phyloP scores from a whole-genome alignment of 1,139 yeast genomes.

The Diutina siamensis region DNA sequence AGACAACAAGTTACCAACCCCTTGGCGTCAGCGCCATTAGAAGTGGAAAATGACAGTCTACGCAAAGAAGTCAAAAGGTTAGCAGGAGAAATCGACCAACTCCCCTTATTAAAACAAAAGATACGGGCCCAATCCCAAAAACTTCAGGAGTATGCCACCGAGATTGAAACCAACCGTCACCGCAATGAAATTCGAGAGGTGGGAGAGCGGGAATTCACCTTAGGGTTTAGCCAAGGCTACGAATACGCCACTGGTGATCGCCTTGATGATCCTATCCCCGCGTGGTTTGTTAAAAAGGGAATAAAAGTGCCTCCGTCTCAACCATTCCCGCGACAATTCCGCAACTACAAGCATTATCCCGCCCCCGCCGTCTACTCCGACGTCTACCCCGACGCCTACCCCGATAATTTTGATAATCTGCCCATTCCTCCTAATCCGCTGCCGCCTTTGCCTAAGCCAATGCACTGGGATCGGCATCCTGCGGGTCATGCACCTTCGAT shows the following conservation, averaged over 20 bases:
- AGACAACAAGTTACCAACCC: neutral
- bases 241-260: neutral
- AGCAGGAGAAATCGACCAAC: neutral
- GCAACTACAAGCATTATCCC: neutral
- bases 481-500: too few relatives aligned
- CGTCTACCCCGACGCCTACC: too few relatives aligned
- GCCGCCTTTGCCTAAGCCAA: too few relatives aligned
- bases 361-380: neutral
- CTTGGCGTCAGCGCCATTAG: neutral
- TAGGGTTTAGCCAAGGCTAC: neutral
- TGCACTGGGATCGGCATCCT: too few relatives aligned
- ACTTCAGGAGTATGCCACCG: neutral
- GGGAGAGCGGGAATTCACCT: neutral
- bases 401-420: too few relatives aligned
- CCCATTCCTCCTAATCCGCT: too few relatives aligned
- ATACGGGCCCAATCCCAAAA: neutral
- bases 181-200: neutral
- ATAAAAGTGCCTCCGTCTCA: too few relatives aligned
- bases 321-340: too few relatives aligned
- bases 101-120: neutral
- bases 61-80: neutral
- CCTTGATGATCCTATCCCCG: neutral
- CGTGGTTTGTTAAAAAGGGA: neutral
- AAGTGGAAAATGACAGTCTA: neutral
- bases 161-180: neutral